Evolutionary conservation across 768 basidiomycete genomes (phyloP).

Genomic region (Podaxis sp.): DNA sequence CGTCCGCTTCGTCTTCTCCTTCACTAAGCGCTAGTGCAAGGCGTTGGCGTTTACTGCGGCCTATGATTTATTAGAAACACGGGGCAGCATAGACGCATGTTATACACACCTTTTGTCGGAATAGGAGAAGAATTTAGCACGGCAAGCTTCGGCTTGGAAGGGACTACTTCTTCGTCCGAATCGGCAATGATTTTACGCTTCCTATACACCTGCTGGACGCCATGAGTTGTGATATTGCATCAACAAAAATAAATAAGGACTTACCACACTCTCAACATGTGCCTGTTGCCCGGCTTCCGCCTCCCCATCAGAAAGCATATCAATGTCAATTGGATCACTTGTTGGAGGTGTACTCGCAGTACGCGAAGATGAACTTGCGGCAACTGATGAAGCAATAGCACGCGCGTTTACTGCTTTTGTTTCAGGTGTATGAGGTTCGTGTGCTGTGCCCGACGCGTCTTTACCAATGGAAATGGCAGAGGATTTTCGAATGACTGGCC

Average conservation of each 20-base stretch:
- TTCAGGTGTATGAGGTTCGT: constrained; percentile 41
- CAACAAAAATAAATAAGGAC: constrained; percentile 20
- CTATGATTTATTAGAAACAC: constrained; percentile 27
- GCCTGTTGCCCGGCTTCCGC: constrained; percentile 39
- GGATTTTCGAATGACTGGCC: constrained; percentile 14
- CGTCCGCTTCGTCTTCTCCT: constrained; percentile 59
- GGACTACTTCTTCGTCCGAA: constrained; percentile 60
- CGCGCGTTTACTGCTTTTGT: constrained; percentile 30
- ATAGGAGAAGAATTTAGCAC: constrained; percentile 37
- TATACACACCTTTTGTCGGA: constrained; percentile 30
- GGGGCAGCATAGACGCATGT: not conserved
- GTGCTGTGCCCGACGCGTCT: constrained; percentile 35
- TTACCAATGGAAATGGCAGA: constrained; percentile 18
- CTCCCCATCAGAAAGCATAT: constrained; percentile 61
- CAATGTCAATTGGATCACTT: constrained; percentile 76
- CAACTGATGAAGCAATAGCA: constrained; percentile 38
- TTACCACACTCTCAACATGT: constrained; percentile 23
- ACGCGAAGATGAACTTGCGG: constrained; percentile 44
- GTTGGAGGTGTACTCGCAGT: constrained; percentile 70
- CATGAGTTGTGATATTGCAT: constrained; percentile 7
- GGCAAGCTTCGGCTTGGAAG: constrained; percentile 24
- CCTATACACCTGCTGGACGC: constrained; percentile 32
- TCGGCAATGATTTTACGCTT: constrained; percentile 76
- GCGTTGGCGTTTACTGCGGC: constrained; percentile 60
- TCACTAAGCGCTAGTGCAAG: constrained; percentile 44